Percentiles rank a stretch among this genome's conserved stretches.
Conservation (phyloP, 2,329 filamentous ascomycete species). For the Colletotrichum sp. region DNA sequence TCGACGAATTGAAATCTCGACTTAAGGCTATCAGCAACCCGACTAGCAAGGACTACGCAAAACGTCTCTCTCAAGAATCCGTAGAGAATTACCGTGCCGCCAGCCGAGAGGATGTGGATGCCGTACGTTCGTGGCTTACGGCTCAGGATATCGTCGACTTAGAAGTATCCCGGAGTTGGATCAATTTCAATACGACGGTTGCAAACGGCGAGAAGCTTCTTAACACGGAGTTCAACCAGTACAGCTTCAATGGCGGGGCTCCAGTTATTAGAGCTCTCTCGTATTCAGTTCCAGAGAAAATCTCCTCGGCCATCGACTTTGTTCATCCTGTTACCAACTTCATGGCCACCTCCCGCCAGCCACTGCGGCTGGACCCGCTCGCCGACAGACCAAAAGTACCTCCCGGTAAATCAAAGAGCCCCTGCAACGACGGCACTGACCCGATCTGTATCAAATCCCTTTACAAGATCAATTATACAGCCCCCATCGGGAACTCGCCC, state of each 20-base stretch:
- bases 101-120: slow-evolving; percentile 29
- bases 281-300: slow-evolving; percentile 47
- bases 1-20: not conserved
- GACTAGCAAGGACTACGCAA: not conserved
- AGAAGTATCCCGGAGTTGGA: slow-evolving; percentile 40
- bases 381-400: not conserved
- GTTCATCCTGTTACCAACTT: slow-evolving; percentile 56
- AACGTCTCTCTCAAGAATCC: not conserved
- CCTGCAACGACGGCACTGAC: slow-evolving; percentile 25
- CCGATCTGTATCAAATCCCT: slow-evolving; percentile 47
- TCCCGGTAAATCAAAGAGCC: not conserved
- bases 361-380: not conserved
- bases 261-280: slow-evolving; percentile 46
- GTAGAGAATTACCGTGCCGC: not conserved
- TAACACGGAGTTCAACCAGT: slow-evolving; percentile 37
- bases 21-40: not conserved
- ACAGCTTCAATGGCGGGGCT: slow-evolving; percentile 40
- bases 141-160: slow-evolving; percentile 38
- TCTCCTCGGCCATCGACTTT: slow-evolving; percentile 46
- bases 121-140: slow-evolving; percentile 47
- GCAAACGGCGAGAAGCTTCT: slow-evolving; percentile 43
- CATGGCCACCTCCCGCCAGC: slow-evolving; percentile 40
- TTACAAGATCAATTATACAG: slow-evolving; percentile 47
- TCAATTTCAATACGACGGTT: slow-evolving; percentile 47
- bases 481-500: slow-evolving; percentile 30